Evolutionary conservation across 2,329 filamentous ascomycete genomes (phyloP).

Genomic region (Talaromyces pinophilus): DNA sequence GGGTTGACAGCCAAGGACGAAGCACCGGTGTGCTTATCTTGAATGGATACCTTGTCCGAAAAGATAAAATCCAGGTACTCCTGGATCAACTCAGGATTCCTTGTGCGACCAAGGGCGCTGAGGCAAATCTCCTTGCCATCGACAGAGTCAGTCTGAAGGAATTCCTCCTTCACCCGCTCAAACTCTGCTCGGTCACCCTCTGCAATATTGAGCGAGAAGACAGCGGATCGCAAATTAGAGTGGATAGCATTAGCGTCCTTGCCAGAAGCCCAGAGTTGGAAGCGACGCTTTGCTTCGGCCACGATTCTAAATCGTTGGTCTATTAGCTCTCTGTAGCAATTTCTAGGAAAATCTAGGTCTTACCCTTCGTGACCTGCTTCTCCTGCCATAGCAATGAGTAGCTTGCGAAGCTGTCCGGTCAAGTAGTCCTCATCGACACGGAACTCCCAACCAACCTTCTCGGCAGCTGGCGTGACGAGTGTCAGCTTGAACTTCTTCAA

Average conservation of each 20-base stretch:
- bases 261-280: constrained; percentile 73
- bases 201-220: constrained; percentile 78
- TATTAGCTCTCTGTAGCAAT: constrained; percentile 19
- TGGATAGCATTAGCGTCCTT: constrained; percentile 69
- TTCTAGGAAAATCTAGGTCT: constrained; percentile 33
- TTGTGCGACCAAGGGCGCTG: constrained; percentile 71
- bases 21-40: constrained; percentile 85
- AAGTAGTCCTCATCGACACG: constrained; percentile 77
- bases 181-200: constrained; percentile 70
- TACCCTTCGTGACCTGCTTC: constrained; percentile 73
- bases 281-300: constrained; percentile 74
- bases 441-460: constrained; percentile 84
- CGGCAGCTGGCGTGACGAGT: constrained; percentile 72
- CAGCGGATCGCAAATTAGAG: constrained; percentile 74
- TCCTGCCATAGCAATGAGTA: constrained; percentile 75
- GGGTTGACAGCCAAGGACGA: constrained; percentile 71
- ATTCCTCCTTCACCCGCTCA: constrained; percentile 79
- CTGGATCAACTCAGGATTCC: constrained; percentile 67
- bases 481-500: constrained; percentile 77
- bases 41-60: constrained; percentile 78
- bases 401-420: constrained; percentile 76
- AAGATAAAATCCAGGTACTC: constrained; percentile 73
- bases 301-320: constrained; percentile 54
- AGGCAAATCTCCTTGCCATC: constrained; percentile 90
- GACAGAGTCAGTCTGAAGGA: constrained; percentile 75